These are phyloP conservation scores for Haplosporangium sp. DNA, from an alignment of 371 early-diverging fungal species.

Conservation along the genomic window DNA sequence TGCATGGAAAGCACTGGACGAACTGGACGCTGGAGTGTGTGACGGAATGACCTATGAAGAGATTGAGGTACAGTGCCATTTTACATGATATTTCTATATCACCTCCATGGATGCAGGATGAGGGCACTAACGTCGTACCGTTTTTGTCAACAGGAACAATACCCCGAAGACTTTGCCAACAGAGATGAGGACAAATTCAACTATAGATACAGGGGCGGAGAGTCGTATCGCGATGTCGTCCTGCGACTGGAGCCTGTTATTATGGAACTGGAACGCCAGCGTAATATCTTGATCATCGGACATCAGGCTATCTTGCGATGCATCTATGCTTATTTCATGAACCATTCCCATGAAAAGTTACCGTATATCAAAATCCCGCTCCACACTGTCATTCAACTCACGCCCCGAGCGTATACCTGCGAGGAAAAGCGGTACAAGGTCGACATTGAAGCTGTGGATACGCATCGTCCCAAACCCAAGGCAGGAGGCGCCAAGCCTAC, in stretches of 20 bases:
- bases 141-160: slow-evolving; percentile 60
- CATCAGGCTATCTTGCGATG: slow-evolving; percentile 95
- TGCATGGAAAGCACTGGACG: slow-evolving; percentile 97
- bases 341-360: slow-evolving; percentile 89
- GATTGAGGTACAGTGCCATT: slow-evolving; percentile 72
- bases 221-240: slow-evolving; percentile 93
- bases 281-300: slow-evolving; percentile 94
- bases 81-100: not conserved
- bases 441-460: slow-evolving; percentile 89
- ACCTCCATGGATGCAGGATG: not conserved
- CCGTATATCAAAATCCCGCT: slow-evolving; percentile 97
- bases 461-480: slow-evolving; percentile 76
- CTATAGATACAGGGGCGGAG: slow-evolving; percentile 95
- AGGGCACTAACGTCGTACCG: not conserved
- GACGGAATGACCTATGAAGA: slow-evolving; percentile 99
- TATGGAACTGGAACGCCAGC: slow-evolving; percentile 97
- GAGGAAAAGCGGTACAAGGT: slow-evolving; percentile 88
- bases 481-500: slow-evolving; percentile 17
- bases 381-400: slow-evolving; percentile 95
- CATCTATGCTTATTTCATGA: slow-evolving; percentile 94
- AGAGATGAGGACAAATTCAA: slow-evolving; percentile 96
- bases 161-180: slow-evolving; percentile 88
- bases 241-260: slow-evolving; percentile 93
- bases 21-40: slow-evolving; percentile 96
- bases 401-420: slow-evolving; percentile 95